Conservation (phyloP, 2,329 filamentous ascomycete species). For the Cephalotrichum gorgonifer region DNA sequence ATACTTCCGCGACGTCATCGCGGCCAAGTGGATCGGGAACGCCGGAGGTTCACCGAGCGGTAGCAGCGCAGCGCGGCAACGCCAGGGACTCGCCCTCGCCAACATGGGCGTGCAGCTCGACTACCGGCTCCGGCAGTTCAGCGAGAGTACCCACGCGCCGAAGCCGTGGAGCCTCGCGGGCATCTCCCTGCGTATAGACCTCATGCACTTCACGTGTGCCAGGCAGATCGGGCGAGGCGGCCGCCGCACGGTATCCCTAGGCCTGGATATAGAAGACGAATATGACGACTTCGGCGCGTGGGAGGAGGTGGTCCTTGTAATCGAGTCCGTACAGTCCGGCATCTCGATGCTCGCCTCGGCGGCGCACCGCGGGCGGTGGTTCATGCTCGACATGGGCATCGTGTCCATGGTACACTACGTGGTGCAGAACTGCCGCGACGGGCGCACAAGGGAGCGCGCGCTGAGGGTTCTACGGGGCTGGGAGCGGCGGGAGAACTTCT, state of each 20-base stretch:
- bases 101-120: background rate
- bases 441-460: background rate
- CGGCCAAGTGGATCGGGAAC: background rate
- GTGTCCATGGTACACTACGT: background rate
- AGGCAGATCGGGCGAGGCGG: background rate
- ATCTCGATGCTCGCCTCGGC: background rate
- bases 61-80: background rate
- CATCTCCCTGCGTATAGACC: conserved; percentile 1
- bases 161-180: background rate
- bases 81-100: background rate
- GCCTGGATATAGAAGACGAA: background rate
- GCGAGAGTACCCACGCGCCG: background rate
- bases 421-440: background rate
- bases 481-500: conserved; percentile 4
- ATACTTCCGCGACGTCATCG: background rate
- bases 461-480: background rate
- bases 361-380: background rate
- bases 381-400: conserved; percentile 4
- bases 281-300: background rate
- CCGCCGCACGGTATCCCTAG: background rate
- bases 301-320: background rate
- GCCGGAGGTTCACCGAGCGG: no score
- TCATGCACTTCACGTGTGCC: conserved; percentile 1
- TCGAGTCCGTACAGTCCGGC: background rate
- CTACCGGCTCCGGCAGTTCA: background rate